Conservation (phyloP, 2,329 filamentous ascomycete genomes). For the Thelonectria olida region DNA sequence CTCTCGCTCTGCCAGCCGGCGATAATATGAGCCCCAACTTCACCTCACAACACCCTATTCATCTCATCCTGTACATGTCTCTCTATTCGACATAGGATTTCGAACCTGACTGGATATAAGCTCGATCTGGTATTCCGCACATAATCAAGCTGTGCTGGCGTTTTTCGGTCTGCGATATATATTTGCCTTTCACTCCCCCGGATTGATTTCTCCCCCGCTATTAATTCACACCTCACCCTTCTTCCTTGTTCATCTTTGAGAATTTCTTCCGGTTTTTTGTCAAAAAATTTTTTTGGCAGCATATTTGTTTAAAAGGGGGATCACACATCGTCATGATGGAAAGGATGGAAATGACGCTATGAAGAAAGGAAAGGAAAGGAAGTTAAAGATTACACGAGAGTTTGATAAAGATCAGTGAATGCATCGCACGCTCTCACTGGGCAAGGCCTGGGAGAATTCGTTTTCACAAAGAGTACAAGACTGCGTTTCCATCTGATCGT, state of each 20-base stretch:
- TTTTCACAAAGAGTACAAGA: constrained; percentile 20
- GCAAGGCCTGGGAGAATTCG: constrained; percentile 24
- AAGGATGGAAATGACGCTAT: constrained; percentile 17
- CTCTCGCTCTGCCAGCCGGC: constrained; percentile 38
- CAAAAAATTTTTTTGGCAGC: constrained; percentile 25
- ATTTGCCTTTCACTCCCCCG: constrained; percentile 16
- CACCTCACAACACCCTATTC: constrained; percentile 5
- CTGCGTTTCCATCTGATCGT: background rate
- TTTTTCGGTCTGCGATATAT: constrained; percentile 36
- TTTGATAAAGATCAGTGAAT: constrained; percentile 33
- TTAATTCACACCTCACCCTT: background rate
- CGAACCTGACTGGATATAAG: constrained; percentile 31
- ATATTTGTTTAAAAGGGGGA: constrained; percentile 30
- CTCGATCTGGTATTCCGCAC: constrained; percentile 31
- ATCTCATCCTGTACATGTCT: constrained; percentile 37
- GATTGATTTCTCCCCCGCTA: constrained; percentile 14
- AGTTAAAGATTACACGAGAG: constrained; percentile 32
- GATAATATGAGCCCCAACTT: constrained; percentile 23
- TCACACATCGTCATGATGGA: constrained; percentile 30
- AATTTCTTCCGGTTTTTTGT: constrained; percentile 21
- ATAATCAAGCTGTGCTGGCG: constrained; percentile 34
- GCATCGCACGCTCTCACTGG: constrained; percentile 23
- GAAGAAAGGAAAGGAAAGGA: constrained; percentile 20
- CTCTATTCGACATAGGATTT: constrained; percentile 32
- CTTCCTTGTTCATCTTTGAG: constrained; percentile 10